Percentiles rank a stretch among this genome's conserved stretches.
Conservation (phyloP, 192 early-diverging fungal genomes). For the Cladochytrium replicatum region DNA sequence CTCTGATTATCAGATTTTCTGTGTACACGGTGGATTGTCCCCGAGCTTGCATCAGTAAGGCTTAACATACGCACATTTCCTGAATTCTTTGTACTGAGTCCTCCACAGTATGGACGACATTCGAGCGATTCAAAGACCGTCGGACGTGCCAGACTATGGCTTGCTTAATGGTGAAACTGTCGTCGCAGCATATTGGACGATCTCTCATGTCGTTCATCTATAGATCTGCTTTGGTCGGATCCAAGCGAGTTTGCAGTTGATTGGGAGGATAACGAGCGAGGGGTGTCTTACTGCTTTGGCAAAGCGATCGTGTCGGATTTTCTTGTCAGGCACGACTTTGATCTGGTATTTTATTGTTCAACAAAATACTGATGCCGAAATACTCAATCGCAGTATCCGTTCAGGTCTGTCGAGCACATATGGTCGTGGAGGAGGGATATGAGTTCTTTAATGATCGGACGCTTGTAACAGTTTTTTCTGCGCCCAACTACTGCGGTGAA, state of each 20-base stretch:
- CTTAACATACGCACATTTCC: not conserved
- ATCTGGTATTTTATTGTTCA: conserved; percentile 45
- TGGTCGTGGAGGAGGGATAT: conserved; percentile 97
- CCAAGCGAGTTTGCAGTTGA: conserved; percentile 67
- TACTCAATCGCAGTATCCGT: not conserved
- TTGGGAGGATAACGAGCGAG: conserved; percentile 91
- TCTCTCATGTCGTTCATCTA: not conserved
- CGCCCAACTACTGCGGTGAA: conserved; percentile 96
- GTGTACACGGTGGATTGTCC: conserved; percentile 89
- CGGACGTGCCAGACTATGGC: conserved; percentile 87
- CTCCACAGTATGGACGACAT: conserved; percentile 80
- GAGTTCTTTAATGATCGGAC: conserved; percentile 88
- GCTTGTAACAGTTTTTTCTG: conserved; percentile 88
- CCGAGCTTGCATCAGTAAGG: conserved; percentile 42
- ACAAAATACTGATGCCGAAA: conserved; percentile 1
- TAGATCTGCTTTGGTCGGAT: conserved; percentile 86
- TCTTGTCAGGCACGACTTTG: conserved; percentile 74
- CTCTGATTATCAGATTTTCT: conserved; percentile 57
- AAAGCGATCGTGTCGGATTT: conserved; percentile 75
- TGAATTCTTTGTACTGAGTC: no score
- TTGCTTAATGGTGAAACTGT: conserved; percentile 60
- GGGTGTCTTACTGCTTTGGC: conserved; percentile 92
- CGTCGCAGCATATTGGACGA: not conserved
- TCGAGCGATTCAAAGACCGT: conserved; percentile 63
- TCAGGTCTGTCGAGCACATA: conserved; percentile 73